These are phyloP conservation scores for Sanghuangporus baumii DNA, from an alignment of 1,284 basidiomycete genomes.

Conservation along the genomic window DNA sequence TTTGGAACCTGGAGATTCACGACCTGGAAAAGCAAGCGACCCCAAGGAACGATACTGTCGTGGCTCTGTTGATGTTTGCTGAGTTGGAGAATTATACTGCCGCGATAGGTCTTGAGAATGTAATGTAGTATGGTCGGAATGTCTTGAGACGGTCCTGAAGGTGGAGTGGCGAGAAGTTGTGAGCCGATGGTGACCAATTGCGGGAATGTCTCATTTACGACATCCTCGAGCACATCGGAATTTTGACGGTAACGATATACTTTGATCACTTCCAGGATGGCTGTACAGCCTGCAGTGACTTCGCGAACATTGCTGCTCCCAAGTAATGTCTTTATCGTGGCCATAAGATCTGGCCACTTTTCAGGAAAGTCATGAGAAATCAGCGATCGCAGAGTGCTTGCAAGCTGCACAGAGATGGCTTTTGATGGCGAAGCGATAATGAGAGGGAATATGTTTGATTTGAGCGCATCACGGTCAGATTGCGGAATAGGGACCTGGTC, in stretches of 20 bases:
- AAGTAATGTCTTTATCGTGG: conserved; percentile 58
- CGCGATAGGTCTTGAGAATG: conserved; percentile 80
- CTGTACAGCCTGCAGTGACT: conserved; percentile 75
- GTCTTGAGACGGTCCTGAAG: conserved; percentile 51
- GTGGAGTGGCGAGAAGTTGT: conserved; percentile 57
- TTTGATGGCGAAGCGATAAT: conserved; percentile 62
- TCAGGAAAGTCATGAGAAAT: conserved; percentile 72
- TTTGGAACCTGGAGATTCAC: conserved; percentile 64
- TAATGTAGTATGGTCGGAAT: conserved; percentile 75
- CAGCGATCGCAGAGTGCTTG: conserved; percentile 62
- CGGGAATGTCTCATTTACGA: conserved; percentile 66
- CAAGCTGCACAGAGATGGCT: conserved; percentile 70
- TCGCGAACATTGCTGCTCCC: conserved; percentile 58
- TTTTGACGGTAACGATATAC: conserved; percentile 70
- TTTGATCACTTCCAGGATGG: conserved; percentile 66
- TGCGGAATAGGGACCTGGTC: conserved; percentile 56
- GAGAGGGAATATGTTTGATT: conserved; percentile 58
- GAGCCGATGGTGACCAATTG: conserved; percentile 64
- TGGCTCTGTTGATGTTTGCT: conserved; percentile 67
- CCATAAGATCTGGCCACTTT: conserved; percentile 62
- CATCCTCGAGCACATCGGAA: conserved; percentile 48
- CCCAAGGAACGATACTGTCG: conserved; percentile 79
- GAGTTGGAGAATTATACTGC: conserved; percentile 67
- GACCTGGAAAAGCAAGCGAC: conserved; percentile 72
- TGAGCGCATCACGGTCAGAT: conserved; percentile 66